A percentile compares a stretch with the other conserved stretches of the same genome.
phyloP scores from a whole-genome alignment of 192 early-diverging fungal species.

The Backusella luteola region DNA sequence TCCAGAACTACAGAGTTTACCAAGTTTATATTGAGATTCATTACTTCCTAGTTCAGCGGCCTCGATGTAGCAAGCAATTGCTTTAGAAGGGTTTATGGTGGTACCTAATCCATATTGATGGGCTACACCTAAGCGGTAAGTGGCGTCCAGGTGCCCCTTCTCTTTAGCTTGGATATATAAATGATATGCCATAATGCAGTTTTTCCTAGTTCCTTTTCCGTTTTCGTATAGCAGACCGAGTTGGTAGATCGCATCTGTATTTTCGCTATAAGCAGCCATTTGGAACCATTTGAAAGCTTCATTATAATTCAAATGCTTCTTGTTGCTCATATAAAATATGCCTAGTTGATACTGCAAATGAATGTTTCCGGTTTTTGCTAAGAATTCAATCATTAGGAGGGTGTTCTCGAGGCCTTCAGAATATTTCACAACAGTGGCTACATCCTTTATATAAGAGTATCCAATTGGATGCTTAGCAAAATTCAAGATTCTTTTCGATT shows the following conservation, averaged over 20 bases:
- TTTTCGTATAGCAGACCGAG: background rate
- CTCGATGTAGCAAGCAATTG: background rate
- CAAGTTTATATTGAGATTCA: background rate
- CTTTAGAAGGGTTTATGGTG: background rate
- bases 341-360: background rate
- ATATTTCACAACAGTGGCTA: background rate
- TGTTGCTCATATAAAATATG: background rate
- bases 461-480: background rate
- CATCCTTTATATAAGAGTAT: background rate
- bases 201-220: background rate
- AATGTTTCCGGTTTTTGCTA: background rate
- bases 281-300: background rate
- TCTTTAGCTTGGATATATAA: background rate
- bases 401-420: background rate
- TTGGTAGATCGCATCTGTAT: background rate
- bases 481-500: background rate
- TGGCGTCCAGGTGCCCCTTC: fast-evolving
- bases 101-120: background rate
- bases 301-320: background rate
- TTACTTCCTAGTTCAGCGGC: background rate
- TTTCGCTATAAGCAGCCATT: background rate
- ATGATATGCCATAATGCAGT: background rate
- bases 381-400: background rate
- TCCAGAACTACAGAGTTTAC: background rate
- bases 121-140: background rate